These are phyloP conservation scores for Leccinum pallidistipes DNA, from an alignment of 1,284 basidiomycete genomes.

Conservation along the genomic window DNA sequence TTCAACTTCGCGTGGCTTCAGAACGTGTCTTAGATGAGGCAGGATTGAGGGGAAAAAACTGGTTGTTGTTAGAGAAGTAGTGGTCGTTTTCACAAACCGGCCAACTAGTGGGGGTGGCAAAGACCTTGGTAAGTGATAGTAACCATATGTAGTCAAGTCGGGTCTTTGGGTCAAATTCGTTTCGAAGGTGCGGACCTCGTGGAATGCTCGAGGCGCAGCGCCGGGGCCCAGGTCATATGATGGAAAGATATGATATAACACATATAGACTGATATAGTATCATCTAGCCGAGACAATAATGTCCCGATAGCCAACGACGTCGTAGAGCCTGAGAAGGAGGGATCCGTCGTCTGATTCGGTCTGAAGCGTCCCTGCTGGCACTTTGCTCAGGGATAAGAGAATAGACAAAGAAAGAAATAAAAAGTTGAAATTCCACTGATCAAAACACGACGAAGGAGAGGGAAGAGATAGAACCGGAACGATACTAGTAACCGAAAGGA, in stretches of 20 bases:
- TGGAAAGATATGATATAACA: neutral
- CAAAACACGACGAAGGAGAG: neutral
- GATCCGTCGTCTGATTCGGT: too few species aligned
- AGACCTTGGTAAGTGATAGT: too few species aligned
- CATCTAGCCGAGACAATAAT: conserved; percentile 32
- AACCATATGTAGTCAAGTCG: conserved; percentile 18
- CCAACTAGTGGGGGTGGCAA: too few species aligned
- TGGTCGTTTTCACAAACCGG: too few species aligned
- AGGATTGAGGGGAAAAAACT: too few species aligned
- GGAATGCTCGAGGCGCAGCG: conserved; percentile 23
- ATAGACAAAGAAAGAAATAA: neutral
- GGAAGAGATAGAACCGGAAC: neutral
- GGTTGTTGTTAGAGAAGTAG: too few species aligned
- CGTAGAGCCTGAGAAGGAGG: neutral
- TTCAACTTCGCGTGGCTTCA: too few species aligned
- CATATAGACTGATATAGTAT: neutral
- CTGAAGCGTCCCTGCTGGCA: neutral
- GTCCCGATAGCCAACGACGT: neutral
- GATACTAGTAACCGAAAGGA: neutral
- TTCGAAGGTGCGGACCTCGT: conserved; percentile 21
- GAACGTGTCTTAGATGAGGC: too few species aligned
- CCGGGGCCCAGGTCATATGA: neutral
- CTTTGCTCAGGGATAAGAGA: neutral
- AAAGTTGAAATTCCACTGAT: neutral
- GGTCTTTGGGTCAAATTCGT: neutral